Evolutionary conservation across 352 stramenopile species (phyloP), one percentile per base, ranked within the genome.

Genomic region (Globisporangium echinulatum): DNA sequence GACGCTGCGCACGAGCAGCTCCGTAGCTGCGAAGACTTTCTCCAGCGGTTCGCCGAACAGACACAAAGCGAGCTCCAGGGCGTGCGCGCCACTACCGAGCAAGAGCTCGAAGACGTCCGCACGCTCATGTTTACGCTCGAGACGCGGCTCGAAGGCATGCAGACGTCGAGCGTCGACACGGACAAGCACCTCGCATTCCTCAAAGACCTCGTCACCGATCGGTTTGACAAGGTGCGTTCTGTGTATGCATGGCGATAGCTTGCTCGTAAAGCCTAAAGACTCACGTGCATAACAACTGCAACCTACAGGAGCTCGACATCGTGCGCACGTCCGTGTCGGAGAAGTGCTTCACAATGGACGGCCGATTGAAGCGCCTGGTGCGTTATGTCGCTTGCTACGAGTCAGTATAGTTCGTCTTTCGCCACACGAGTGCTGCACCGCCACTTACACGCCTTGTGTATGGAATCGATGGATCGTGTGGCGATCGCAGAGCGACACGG

Each of bases 241-340:
- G 25, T 25, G 25, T 25, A 25, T 25, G 25, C 25, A 25, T 25
- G 25, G 25, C 25, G 25, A 25, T 25, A 25, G 25, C 25, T 25
- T 25, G 25, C 25, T 25, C 25, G 25, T 2, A 25, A 25, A 25
- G 25, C 25, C 25, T 25, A 25, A 25, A 25, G 25, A 25, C 25
- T 25, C 25, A 25, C 25, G 25, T 25, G 25, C 25, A 2, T 25
- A 25, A 2, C 25, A 25, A 25, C 25, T 25, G 25, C 25, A 25
- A 25, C 25, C 8, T 5, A 25, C 59, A 88, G 79, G 76, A 89
- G 48, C 61, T 89, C 37, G 70, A 73, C n/a, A 63, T 80, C 19
- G 69, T 89, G 15, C 75, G 75, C 5, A 72, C 54, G 14, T 79
- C 71, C 5, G 60, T 89, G 33, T 86, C 79, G 37, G 79, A 86